These are phyloP conservation scores for Xerocomus cyaneibrunnescens DNA, from an alignment of 1,284 basidiomycete species.

Conservation along the genomic window DNA sequence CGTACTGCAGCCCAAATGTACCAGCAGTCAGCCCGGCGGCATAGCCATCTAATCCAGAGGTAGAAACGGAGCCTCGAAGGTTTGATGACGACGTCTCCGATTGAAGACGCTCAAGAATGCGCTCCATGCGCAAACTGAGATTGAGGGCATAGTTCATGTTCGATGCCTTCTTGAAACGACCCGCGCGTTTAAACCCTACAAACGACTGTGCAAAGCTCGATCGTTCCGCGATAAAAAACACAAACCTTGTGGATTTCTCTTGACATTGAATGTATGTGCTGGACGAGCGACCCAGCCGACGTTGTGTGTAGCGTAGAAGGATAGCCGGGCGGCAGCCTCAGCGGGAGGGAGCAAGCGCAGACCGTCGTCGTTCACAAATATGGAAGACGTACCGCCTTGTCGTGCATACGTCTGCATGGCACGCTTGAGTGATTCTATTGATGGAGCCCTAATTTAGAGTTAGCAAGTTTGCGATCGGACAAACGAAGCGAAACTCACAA, in stretches of 20 bases:
- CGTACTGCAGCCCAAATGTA: conserved; percentile 32
- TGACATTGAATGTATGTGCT: conserved; percentile 53
- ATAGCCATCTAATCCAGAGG: conserved; percentile 17
- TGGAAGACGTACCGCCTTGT: conserved; percentile 75
- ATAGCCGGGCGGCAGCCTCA: conserved; percentile 62
- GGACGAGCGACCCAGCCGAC: conserved; percentile 86
- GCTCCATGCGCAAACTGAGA: conserved; percentile 70
- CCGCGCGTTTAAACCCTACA: conserved; percentile 74
- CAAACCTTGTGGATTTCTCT: conserved; percentile 29
- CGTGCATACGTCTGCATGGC: conserved; percentile 86
- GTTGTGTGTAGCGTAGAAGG: conserved; percentile 78
- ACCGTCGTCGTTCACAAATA: conserved; percentile 80
- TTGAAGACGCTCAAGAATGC: conserved; percentile 33
- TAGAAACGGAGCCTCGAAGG: conserved; percentile 25
- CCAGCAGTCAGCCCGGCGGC: conserved; percentile 23
- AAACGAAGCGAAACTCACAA: conserved; percentile 48
- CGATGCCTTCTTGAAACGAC: conserved; percentile 87
- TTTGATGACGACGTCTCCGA: conserved; percentile 32
- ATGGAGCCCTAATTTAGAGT: conserved; percentile 54
- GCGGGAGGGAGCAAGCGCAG: conserved; percentile 58
- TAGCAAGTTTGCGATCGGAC: conserved; percentile 1
- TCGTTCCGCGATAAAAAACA: background rate
- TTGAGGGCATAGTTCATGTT: conserved; percentile 87
- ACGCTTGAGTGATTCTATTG: conserved; percentile 77
- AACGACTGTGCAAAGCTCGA: background rate